Conservation (phyloP, 306 rosid species). For the Quercus cerris region DNA sequence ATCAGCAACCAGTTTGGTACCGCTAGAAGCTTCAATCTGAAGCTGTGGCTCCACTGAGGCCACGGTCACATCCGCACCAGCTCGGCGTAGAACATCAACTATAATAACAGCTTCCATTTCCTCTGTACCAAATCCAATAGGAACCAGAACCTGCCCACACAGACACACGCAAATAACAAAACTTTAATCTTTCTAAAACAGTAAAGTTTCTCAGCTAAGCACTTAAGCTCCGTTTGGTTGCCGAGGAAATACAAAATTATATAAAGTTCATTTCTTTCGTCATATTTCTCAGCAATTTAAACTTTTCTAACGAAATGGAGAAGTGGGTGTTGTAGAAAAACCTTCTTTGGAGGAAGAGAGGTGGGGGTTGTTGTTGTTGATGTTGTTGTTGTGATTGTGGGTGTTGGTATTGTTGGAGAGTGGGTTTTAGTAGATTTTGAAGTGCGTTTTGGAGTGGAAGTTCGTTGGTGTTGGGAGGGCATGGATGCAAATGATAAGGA, state of each 20-base stretch:
- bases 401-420: slow-evolving; percentile 19
- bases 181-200: background rate
- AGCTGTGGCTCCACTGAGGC: slow-evolving; percentile 89
- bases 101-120: slow-evolving; percentile 96
- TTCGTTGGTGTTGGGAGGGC: slow-evolving; percentile 26
- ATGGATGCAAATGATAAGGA: slow-evolving; percentile 28
- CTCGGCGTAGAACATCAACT: slow-evolving; percentile 81
- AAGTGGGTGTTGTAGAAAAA: slow-evolving; percentile 18
- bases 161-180: background rate
- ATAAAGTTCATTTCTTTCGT: background rate
- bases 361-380: slow-evolving; percentile 14
- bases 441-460: slow-evolving; percentile 37
- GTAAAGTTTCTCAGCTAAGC: background rate
- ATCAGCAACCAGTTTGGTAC: slow-evolving; percentile 78
- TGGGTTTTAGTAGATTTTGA: slow-evolving; percentile 31
- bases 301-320: background rate
- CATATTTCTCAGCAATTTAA: background rate
- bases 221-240: background rate
- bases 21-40: slow-evolving; percentile 69
- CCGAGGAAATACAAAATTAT: background rate
- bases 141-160: slow-evolving; percentile 62
- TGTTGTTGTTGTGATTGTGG: slow-evolving; percentile 7
- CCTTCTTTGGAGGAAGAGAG: slow-evolving; percentile 56
- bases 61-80: slow-evolving; percentile 88
- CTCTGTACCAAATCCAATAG: slow-evolving; percentile 87